These are phyloP conservation scores for Botrytis porri DNA, from an alignment of 2,329 filamentous ascomycete species.

Conservation along the genomic window DNA sequence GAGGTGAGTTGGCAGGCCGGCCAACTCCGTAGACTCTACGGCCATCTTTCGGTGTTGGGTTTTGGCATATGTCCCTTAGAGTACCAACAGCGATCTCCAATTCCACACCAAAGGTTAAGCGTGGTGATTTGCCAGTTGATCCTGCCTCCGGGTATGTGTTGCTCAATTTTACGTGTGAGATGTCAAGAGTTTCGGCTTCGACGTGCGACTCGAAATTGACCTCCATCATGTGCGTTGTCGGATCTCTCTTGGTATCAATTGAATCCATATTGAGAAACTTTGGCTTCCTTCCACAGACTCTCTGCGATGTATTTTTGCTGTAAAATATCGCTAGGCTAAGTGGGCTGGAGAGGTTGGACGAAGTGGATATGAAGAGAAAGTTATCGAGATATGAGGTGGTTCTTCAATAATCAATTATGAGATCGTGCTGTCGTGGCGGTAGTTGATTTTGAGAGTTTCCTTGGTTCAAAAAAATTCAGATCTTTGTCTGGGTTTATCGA, in stretches of 20 bases:
- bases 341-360: background rate
- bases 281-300: background rate
- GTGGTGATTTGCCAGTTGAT: slow-evolving; percentile 9
- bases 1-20: background rate
- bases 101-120: slow-evolving; percentile 18
- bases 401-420: background rate
- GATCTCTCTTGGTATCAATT: background rate
- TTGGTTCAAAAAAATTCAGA: background rate
- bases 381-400: background rate
- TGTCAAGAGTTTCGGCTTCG: background rate
- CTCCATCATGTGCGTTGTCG: background rate
- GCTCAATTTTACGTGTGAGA: background rate
- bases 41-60: background rate
- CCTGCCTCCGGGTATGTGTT: background rate
- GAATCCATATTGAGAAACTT: background rate
- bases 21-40: background rate
- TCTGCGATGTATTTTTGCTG: background rate
- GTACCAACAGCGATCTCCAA: slow-evolving; percentile 13
- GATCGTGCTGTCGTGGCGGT: background rate
- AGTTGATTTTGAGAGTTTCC: background rate
- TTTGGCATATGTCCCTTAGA: background rate
- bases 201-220: background rate
- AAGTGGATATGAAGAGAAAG: background rate
- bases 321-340: background rate
- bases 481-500: background rate